phyloP scores from a whole-genome alignment of 1,284 basidiomycete genomes.

The Sutorius eximius region DNA sequence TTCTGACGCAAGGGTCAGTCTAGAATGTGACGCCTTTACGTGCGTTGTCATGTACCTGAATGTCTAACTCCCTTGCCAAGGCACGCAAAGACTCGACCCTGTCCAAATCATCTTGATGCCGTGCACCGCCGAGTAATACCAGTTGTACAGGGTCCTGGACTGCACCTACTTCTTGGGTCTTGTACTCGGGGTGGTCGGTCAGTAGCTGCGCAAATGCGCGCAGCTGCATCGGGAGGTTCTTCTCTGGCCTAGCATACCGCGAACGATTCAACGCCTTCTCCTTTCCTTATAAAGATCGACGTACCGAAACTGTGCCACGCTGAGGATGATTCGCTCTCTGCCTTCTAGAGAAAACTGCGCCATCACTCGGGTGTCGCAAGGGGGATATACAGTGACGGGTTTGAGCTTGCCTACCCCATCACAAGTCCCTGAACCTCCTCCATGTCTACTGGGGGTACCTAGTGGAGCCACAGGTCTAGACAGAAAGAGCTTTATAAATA shows the following conservation, averaged over 20 bases:
- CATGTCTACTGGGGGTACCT: slow-evolving; percentile 13
- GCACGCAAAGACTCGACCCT: slow-evolving; percentile 64
- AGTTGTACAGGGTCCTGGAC: slow-evolving; percentile 46
- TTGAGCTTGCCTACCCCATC: not conserved
- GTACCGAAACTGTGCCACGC: slow-evolving; percentile 90
- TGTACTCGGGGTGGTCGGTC: slow-evolving; percentile 58
- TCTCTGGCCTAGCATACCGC: slow-evolving; percentile 73
- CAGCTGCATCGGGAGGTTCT: slow-evolving; percentile 87
- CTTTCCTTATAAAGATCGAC: slow-evolving; percentile 18
- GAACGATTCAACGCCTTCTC: not conserved
- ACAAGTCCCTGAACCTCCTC: slow-evolving; percentile 13
- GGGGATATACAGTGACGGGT: slow-evolving; percentile 76
- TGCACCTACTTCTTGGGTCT: slow-evolving; percentile 3
- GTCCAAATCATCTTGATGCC: slow-evolving; percentile 73
- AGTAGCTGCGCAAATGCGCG: slow-evolving; percentile 67
- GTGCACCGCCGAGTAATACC: slow-evolving; percentile 81
- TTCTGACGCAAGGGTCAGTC: slow-evolving; percentile 42
- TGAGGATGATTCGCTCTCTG: slow-evolving; percentile 72
- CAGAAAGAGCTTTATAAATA: slow-evolving; percentile 24
- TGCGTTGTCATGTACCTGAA: slow-evolving; percentile 51
- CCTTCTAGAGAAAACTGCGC: slow-evolving; percentile 58
- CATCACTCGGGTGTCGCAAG: slow-evolving; percentile 86
- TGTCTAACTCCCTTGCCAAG: slow-evolving; percentile 61
- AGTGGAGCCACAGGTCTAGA: slow-evolving; percentile 27
- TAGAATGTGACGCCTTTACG: not conserved